Evolutionary conservation across 2,329 filamentous ascomycete genomes (phyloP), one percentile per base, ranked within the genome.

Genomic region (Ascochyta koolunga): DNA sequence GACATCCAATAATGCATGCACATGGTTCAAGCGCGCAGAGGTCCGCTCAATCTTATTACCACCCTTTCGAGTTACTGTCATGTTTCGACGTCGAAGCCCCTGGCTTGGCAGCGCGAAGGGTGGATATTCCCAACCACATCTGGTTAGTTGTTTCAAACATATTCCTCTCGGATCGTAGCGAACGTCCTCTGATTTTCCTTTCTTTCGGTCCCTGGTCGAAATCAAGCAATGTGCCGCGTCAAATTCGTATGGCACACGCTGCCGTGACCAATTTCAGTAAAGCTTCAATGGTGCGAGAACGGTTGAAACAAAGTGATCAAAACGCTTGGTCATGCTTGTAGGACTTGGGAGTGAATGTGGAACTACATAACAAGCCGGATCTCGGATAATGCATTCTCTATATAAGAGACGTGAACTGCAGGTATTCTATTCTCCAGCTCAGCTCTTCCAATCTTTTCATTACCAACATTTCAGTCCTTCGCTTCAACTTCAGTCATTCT

Each of bases 111-210:
- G 46, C 50, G 56, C 49, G 63, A 61, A 60, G 56, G 59, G 48
- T 55, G 45, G 45, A 44, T 35, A 11, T 10, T 46, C 27, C 6
- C 25, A 31, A 41, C 38, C 45, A 24, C 18, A 48, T 46, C 27
- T 21, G 50, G 54, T 47, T 64, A 60, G 54, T 43, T 9, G 59
- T 60, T 59, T 61, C 59, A 59, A 62, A 59, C 47, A 54, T 51
- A 56, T 56, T 56, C 46, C 50, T 55, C 27, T 43, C 40, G 52
- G 48, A 36, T 46, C 32, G 40, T 33, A 44, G 60, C 54, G 35
- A 58, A 22, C 18, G 40, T 36, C 27, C 42, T 55, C 31, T 48
- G 42, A 59, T 49, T 27, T 59, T 54, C 49, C 46, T 51, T 59
- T 52, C 24, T n/a, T 21, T 41, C 32, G 36, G 25, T 50, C 29